A percentile compares a stretch with the other conserved stretches of the same genome.
phyloP scores from a whole-genome alignment of 108 stramenopile species.

The Mediolabrus comicus region DNA sequence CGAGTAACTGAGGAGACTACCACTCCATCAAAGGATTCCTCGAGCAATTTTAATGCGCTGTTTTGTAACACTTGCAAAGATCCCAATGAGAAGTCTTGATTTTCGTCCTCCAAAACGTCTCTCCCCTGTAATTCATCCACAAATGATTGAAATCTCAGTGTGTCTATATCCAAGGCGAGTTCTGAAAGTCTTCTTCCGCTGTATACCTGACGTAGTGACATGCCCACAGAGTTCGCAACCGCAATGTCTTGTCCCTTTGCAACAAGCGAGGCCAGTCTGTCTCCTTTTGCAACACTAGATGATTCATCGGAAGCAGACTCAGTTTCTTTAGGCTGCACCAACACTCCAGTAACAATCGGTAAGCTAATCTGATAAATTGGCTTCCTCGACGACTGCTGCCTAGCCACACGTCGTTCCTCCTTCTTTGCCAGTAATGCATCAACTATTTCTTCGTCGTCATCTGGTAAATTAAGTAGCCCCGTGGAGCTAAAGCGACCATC shows the following conservation, averaged over 20 bases:
- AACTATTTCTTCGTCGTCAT: slow-evolving; percentile 47
- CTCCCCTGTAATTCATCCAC: slow-evolving; percentile 46
- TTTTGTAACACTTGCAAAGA: slow-evolving; percentile 42
- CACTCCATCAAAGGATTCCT: slow-evolving; percentile 54
- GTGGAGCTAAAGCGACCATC: neutral
- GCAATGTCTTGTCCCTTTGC: slow-evolving; percentile 45
- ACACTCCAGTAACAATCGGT: slow-evolving; percentile 23
- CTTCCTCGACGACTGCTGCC: slow-evolving; percentile 10
- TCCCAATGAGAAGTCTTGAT: slow-evolving; percentile 15
- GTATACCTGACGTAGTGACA: slow-evolving; percentile 59
- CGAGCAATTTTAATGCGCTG: slow-evolving; percentile 36
- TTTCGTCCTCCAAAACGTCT: slow-evolving; percentile 13
- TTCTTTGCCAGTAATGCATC: slow-evolving; percentile 48
- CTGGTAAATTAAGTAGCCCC: slow-evolving; percentile 17
- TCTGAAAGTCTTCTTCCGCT: slow-evolving; percentile 53
- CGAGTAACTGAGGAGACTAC: slow-evolving; percentile 61
- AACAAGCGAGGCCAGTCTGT: slow-evolving; percentile 30
- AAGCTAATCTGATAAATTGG: slow-evolving; percentile 49
- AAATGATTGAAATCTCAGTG: slow-evolving; percentile 50
- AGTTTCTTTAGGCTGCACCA: neutral
- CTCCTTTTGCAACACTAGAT: neutral
- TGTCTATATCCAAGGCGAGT: slow-evolving; percentile 62
- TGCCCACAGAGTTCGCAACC: slow-evolving; percentile 46
- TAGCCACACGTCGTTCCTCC: slow-evolving; percentile 36
- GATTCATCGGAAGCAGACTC: neutral